Conservation (phyloP, 2,329 filamentous ascomycete genomes). For the Cercospora sp. region DNA sequence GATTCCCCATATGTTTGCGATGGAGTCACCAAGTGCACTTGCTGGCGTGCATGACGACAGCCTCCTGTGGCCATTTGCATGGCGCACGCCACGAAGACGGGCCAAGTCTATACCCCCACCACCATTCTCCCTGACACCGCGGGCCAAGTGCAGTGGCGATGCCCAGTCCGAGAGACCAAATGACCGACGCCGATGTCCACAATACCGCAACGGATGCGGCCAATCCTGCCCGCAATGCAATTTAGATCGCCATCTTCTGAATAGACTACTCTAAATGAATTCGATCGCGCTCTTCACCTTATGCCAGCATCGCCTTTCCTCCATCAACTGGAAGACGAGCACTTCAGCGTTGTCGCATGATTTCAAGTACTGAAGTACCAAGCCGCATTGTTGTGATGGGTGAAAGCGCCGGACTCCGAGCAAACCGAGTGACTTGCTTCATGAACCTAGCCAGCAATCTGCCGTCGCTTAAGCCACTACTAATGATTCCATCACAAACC, state of each 20-base stretch:
- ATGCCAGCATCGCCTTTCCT: not conserved
- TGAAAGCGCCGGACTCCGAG: not conserved
- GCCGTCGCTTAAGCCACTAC: not conserved
- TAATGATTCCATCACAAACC: not conserved
- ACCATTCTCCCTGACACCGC: not conserved
- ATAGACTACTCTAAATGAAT: not conserved
- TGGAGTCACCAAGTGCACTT: not conserved
- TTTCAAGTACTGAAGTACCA: not conserved
- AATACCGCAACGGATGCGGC: not conserved
- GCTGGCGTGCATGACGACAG: not conserved
- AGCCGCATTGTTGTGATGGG: not conserved
- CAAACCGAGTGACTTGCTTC: not conserved
- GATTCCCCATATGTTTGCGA: not conserved
- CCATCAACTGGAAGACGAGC: not conserved
- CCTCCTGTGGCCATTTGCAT: not conserved
- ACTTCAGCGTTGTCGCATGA: not conserved
- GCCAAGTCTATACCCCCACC: not conserved
- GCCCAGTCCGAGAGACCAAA: not conserved
- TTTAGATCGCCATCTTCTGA: not conserved
- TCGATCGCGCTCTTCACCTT: not conserved
- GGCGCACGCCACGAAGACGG: not conserved
- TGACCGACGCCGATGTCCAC: not conserved
- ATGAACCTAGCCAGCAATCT: not conserved
- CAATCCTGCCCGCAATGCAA: not conserved
- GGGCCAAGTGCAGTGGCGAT: not conserved